Evolutionary conservation across 2,329 filamentous ascomycete species (phyloP).

Genomic region (Colletotrichum spaethianum): DNA sequence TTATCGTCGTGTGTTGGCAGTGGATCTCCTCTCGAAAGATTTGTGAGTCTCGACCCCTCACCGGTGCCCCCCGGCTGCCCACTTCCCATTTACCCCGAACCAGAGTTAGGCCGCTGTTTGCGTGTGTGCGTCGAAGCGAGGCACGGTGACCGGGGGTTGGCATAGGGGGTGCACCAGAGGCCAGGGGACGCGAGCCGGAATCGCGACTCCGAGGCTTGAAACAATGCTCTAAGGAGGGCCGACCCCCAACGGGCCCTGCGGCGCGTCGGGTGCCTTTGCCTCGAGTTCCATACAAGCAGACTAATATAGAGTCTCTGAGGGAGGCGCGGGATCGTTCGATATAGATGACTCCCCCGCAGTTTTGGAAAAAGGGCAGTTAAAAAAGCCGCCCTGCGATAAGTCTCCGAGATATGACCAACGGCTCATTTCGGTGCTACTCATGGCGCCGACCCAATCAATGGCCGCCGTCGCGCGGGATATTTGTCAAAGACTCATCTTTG

Average conservation of each 20-base stretch:
- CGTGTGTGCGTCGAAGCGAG: not conserved
- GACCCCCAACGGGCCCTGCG: not conserved
- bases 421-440: slow-evolving; percentile 6
- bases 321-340: not conserved
- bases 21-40: not conserved
- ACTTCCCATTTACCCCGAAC: slow-evolving; percentile 13
- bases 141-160: not conserved
- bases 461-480: not conserved
- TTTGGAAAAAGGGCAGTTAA: not conserved
- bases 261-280: not conserved
- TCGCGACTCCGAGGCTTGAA: slow-evolving; percentile 1
- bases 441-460: not conserved
- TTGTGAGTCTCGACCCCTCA: not conserved
- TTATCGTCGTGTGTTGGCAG: not conserved
- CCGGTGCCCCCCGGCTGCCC: not conserved
- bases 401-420: not conserved
- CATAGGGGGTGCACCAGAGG: not conserved
- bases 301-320: not conserved
- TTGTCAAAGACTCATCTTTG: not conserved
- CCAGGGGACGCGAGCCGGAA: not conserved
- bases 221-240: slow-evolving; percentile 1
- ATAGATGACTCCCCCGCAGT: not conserved
- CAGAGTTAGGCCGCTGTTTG: not conserved
- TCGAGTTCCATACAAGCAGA: not conserved
- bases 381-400: not conserved